phyloP scores from a whole-genome alignment of 441 rosid genomes.

The Dalechampia spathulata region DNA sequence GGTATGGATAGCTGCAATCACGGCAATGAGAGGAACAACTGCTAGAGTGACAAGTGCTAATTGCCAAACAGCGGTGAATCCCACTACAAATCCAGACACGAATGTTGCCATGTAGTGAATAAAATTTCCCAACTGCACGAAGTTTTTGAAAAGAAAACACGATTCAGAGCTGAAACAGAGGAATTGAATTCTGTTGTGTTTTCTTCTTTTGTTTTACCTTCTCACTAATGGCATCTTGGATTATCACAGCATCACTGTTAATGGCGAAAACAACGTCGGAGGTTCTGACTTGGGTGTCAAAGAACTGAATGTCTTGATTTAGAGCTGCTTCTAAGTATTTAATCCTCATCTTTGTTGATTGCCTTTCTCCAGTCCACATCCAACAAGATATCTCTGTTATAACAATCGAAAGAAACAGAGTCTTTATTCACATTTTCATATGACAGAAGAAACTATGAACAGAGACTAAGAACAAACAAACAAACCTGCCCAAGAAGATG shows the following conservation, averaged over 20 bases:
- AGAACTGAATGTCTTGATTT: slow-evolving; percentile 90
- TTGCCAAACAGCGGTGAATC: slow-evolving; percentile 99
- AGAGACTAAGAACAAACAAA: slow-evolving; percentile 29
- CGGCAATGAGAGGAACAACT: slow-evolving; percentile 96
- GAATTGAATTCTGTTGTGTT: background rate
- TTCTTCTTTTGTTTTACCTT: slow-evolving; percentile 53
- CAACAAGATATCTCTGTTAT: slow-evolving; percentile 96
- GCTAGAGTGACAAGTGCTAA: slow-evolving; percentile 93
- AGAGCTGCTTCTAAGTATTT: slow-evolving; percentile 94
- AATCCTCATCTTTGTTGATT: slow-evolving; percentile 96
- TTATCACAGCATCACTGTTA: slow-evolving; percentile 93
- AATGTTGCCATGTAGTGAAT: slow-evolving; percentile 94
- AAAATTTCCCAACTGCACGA: slow-evolving; percentile 91
- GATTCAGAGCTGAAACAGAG: slow-evolving; percentile 9
- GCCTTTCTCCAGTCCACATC: slow-evolving; percentile 99
- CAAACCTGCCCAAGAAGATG: slow-evolving; percentile 98
- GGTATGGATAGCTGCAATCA: slow-evolving; percentile 83
- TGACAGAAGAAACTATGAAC: slow-evolving; percentile 4
- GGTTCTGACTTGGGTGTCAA: slow-evolving; percentile 92
- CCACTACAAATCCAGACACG: slow-evolving; percentile 96
- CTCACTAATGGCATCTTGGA: slow-evolving; percentile 99
- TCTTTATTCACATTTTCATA: slow-evolving; percentile 8
- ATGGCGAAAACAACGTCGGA: slow-evolving; percentile 90
- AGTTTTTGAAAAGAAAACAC: background rate
- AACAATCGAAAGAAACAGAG: slow-evolving; percentile 10